Base-by-base conservation (phyloP, 1,284 basidiomycete species). In the Puccinia novopanici region DNA sequence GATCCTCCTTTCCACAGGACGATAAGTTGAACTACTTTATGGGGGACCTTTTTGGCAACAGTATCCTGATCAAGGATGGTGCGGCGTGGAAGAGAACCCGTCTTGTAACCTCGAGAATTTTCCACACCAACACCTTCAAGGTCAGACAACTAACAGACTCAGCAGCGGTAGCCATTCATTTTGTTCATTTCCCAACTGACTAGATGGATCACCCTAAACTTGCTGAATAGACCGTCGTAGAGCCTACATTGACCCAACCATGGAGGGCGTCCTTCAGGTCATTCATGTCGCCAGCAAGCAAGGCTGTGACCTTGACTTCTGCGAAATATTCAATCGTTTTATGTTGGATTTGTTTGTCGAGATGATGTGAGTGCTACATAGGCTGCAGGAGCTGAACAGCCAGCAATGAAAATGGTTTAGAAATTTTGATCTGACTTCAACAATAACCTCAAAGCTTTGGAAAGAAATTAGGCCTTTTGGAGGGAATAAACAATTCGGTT, bases 261-360 rank as follows among this genome's bases (percentile, higher is more conserved):
- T 73, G 52, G 22, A 55, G 8, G 50, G 30, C 19, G 24, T 73
- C 13, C 24, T 54, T 9, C 5, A 55, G 22, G 24, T 52, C 27
- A 24, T 73, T 19, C n/a, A 37, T 13, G 50, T 52, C 48, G 52
- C 48, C 2, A 17, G 30, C 30, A 48, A 73, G 15, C 17, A 45
- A 50, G 27, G 37, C n/a, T 48, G 50, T 24, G 48, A 30, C 5
- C 9, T 73, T 4, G 71, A 73, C 50, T 55, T 73, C 48, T 55
- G 52, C 30, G 19, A 52, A 8, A 0, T 73, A 27, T 73, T 73
- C 50, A 30, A 24, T 37, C 40, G 50, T 15, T 73, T 54, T 40
- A 73, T 22, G 1, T 73, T 73, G 19, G 71, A 73, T 52, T 73
- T 52, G 30, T 73, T 54, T 55, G 50, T 55, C 30, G 24, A 52